Evolutionary conservation across 75 land plant species (phyloP), one percentile per base, ranked within the genome.

Genomic region (Selaginella tamariscina): DNA sequence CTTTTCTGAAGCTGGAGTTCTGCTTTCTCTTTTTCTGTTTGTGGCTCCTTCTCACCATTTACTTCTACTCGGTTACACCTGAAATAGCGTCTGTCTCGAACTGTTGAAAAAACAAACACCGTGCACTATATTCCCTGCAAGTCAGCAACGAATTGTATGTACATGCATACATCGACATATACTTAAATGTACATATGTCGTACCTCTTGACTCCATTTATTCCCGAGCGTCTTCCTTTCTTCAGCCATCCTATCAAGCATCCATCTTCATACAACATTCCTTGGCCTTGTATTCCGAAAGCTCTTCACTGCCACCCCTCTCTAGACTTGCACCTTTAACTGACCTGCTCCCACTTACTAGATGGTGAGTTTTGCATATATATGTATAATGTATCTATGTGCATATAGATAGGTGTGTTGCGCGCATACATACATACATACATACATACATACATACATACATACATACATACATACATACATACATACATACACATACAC

Each of bases 231-330:
- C 66, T 72, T 28, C 74, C 74, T 72, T 72, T 72, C 2, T 55
- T 66, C 54, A 18, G 65, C 74, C 74, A 72, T 20, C 63, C 70
- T 49, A 66, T 72, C 20, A 68, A 68, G 26, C 59, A 68, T 60
- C 70, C 70, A 62, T 68, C 55, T 68, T 63, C 70, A 27, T 67
- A 1, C 24, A 27, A 27, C 21, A 55, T 15, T 39, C 49, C 15
- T 39, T 39, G 49, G 49, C 11, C 49, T 39, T 39, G 49, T 15
- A 39, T 27, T 68, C 70, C 28, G 67, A 27, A 2, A 68, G 2
- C 33, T 0, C 64, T 56, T 67, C 27, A 68, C 13, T 27, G 2
- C 30, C 20, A 27, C 59, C 59, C 22, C 18, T 60, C 0, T 60
- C 20, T 26, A 23, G 29, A 68, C 27, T 15, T 29, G 49, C 56